Evolutionary conservation across 1,284 basidiomycete species (phyloP), one percentile per base, ranked within the genome.

Genomic region (Marasmius sp.): DNA sequence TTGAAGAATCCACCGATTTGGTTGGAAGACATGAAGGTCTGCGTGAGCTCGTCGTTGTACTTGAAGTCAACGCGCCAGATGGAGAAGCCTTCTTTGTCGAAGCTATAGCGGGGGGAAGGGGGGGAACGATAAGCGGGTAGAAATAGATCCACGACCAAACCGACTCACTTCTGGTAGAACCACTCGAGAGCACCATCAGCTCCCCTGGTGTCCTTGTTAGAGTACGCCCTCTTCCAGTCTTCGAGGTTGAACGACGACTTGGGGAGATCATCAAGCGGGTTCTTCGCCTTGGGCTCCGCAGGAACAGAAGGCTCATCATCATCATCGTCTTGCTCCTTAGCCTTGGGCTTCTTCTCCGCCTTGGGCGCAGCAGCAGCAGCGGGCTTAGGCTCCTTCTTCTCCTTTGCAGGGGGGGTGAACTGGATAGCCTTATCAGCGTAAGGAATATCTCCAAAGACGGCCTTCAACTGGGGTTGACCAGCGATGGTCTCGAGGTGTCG

Each of bases 171-270:
- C 76, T 93, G 72, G 83, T 95, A 94, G 85, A 96, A 91, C 93
- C 93, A 96, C 74, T 94, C 91, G 27, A 93, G 68, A 52, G 91
- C 70, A 62, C 92, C 92, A 57, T 76, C 87, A 22, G 88, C 66
- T 43, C 90, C 91, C 62, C 92, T 88, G 43, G 96, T 98, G 61
- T 98, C 96, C 78, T 92, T 90, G 90, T 98, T 98, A 70, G 95
- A 97, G 85, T 98, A 98, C 62, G 92, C 90, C 59, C 95, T 89
- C 82, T 98, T 98, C 93, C 94, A 97, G 80, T 98, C 95, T 77
- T 98, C 96, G 62, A 98, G 89, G 82, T 95, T 95, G 82, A 98
- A 92, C 14, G 85, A 79, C 18, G 93, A 94, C 81, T 97, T 97
- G 68, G 96, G 94, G 61, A 97, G 86, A 64, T 85, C 83, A 68